phyloP scores from a whole-genome alignment of 805 yeast genomes.

The Maudiozyma turicensis region DNA sequence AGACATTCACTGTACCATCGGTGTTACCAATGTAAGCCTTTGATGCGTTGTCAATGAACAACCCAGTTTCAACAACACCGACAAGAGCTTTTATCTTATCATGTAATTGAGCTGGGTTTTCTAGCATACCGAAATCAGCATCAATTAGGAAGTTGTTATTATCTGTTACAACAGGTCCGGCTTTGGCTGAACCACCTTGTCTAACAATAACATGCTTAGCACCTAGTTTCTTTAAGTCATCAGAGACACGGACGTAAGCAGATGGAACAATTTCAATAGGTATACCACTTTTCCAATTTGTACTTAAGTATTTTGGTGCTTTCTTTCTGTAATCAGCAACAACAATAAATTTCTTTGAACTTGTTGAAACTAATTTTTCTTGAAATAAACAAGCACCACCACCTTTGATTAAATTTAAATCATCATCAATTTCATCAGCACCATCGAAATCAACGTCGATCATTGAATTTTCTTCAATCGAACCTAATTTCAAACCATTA shows the following conservation, averaged over 20 bases:
- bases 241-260: slow-evolving; percentile 67
- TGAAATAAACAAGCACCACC: slow-evolving; percentile 98
- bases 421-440: slow-evolving; percentile 88
- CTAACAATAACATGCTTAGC: slow-evolving; percentile 62
- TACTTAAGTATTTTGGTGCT: slow-evolving; percentile 58
- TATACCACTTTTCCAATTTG: slow-evolving; percentile 78
- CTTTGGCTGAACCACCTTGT: slow-evolving; percentile 84
- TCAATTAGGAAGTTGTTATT: slow-evolving; percentile 90
- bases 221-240: slow-evolving; percentile 40
- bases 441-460: slow-evolving; percentile 96
- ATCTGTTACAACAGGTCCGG: slow-evolving; percentile 95
- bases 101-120: slow-evolving; percentile 46
- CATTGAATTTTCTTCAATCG: slow-evolving; percentile 71
- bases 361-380: slow-evolving; percentile 85
- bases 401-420: slow-evolving; percentile 85
- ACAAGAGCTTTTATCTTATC: slow-evolving; percentile 58
- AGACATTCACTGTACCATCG: slow-evolving; percentile 48
- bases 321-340: slow-evolving; percentile 91
- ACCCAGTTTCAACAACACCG: slow-evolving; percentile 95
- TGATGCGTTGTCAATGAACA: slow-evolving; percentile 60
- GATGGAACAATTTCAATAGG: slow-evolving; percentile 94
- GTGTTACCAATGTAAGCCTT: slow-evolving; percentile 86
- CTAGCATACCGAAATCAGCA: slow-evolving; percentile 79
- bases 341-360: slow-evolving; percentile 65
- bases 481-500: slow-evolving; percentile 69